phyloP scores from a whole-genome alignment of 441 rosid species.

The Populus hybrid region DNA sequence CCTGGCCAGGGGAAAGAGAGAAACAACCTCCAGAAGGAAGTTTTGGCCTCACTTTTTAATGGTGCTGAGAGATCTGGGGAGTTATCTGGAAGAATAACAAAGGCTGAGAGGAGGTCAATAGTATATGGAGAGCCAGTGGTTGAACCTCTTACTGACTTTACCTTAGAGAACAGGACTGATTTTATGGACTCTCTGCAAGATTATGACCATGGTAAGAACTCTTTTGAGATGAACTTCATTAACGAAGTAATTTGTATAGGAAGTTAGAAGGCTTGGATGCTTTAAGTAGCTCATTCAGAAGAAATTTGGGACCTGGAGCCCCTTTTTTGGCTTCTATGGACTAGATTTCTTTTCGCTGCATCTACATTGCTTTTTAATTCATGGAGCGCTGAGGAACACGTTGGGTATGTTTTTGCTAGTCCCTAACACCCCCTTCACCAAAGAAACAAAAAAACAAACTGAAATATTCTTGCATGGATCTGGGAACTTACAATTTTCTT shows the following conservation, averaged over 20 bases:
- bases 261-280: neutral
- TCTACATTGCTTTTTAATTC: neutral
- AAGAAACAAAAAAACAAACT: neutral
- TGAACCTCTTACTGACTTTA: constrained; percentile 29
- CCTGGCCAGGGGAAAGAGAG: constrained; percentile 24
- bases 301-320: neutral
- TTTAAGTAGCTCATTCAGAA: neutral
- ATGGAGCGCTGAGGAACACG: neutral
- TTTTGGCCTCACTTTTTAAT: constrained; percentile 38
- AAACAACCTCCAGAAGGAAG: constrained; percentile 39
- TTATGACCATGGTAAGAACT: constrained; percentile 27
- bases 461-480: neutral
- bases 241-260: constrained; percentile 1
- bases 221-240: constrained; percentile 8
- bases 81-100: constrained; percentile 17
- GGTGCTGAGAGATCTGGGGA: constrained; percentile 30
- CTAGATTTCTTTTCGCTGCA: neutral
- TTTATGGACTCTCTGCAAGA: constrained; percentile 14
- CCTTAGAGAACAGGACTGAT: constrained; percentile 19
- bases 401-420: neutral
- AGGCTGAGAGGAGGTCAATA: constrained; percentile 23
- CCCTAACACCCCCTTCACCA: neutral
- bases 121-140: constrained; percentile 26
- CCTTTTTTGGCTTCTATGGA: neutral
- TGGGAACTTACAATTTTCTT: too few species aligned